Conservation (phyloP, 83 land plant genomes). For the Picea abies region DNA sequence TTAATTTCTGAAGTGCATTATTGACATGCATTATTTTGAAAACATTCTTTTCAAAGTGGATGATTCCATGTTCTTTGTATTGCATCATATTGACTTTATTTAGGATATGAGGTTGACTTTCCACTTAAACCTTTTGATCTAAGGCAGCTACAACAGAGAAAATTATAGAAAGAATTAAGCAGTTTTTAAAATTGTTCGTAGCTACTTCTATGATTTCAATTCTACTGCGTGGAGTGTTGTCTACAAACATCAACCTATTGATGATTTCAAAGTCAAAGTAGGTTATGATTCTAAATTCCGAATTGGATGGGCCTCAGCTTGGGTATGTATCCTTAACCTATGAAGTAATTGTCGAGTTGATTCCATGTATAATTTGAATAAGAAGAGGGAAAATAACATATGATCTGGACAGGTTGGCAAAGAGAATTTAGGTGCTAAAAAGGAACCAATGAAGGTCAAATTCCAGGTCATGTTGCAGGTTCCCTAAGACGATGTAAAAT, state of each 20-base stretch:
- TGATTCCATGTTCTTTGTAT: not conserved
- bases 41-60: not conserved
- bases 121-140: not conserved
- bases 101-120: not conserved
- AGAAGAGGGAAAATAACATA: no score
- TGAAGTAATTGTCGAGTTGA: no score
- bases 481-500: constrained; percentile 70
- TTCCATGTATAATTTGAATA: no score
- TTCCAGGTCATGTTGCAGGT: constrained; percentile 93
- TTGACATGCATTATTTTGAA: not conserved
- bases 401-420: constrained; percentile 68
- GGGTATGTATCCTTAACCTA: no score
- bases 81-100: not conserved
- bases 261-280: constrained; percentile 70
- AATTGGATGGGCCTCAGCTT: no score
- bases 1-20: not conserved
- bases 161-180: not conserved
- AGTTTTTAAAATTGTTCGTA: constrained; percentile 25
- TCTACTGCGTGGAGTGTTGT: constrained; percentile 80
- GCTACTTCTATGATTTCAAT: constrained; percentile 78
- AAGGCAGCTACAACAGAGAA: no score
- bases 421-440: constrained; percentile 78
- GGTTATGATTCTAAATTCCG: no score
- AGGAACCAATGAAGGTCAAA: constrained; percentile 89
- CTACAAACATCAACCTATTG: constrained; percentile 70